Evolutionary conservation across 768 basidiomycete genomes (phyloP).

Genomic region (Boletellus ananiceps): DNA sequence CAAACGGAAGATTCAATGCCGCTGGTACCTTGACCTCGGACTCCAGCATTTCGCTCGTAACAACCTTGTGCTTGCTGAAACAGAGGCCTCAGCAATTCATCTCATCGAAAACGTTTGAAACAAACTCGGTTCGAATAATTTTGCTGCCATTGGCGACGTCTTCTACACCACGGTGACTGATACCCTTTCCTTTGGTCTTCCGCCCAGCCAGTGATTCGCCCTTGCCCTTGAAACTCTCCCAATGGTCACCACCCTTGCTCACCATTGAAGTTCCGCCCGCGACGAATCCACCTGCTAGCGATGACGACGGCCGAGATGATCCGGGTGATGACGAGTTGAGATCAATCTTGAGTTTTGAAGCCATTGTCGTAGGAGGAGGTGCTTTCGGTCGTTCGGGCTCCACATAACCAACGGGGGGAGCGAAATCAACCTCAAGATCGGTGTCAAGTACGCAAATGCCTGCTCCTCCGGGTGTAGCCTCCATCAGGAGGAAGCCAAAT

Average conservation of each 20-base stretch:
- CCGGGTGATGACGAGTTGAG: slow-evolving; percentile 81
- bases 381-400: slow-evolving; percentile 88
- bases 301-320: slow-evolving; percentile 75
- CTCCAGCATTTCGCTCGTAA: slow-evolving; percentile 77
- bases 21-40: slow-evolving; percentile 79
- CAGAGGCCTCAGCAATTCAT: slow-evolving; percentile 10
- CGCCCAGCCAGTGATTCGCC: slow-evolving; percentile 89
- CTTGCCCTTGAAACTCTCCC: slow-evolving; percentile 96
- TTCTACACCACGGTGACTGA: slow-evolving; percentile 78
- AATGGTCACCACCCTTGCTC: slow-evolving; percentile 75
- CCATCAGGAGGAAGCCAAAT: slow-evolving; percentile 95
- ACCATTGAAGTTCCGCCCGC: slow-evolving; percentile 46
- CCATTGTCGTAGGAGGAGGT: slow-evolving; percentile 85
- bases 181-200: slow-evolving; percentile 93
- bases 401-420: slow-evolving; percentile 86
- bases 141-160: slow-evolving; percentile 76
- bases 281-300: slow-evolving; percentile 64
- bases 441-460: slow-evolving; percentile 92
- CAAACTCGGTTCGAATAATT: slow-evolving; percentile 89
- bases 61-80: slow-evolving; percentile 71
- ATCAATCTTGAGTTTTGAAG: slow-evolving; percentile 94
- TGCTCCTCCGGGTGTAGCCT: slow-evolving; percentile 77
- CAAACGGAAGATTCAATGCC: slow-evolving; percentile 84
- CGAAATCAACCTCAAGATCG: slow-evolving; percentile 98
- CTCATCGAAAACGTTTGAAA: slow-evolving; percentile 10